Evolutionary conservation across 495 filamentous ascomycete genomes (phyloP), one percentile per base, ranked within the genome.

Genomic region (Tricharina praecox): DNA sequence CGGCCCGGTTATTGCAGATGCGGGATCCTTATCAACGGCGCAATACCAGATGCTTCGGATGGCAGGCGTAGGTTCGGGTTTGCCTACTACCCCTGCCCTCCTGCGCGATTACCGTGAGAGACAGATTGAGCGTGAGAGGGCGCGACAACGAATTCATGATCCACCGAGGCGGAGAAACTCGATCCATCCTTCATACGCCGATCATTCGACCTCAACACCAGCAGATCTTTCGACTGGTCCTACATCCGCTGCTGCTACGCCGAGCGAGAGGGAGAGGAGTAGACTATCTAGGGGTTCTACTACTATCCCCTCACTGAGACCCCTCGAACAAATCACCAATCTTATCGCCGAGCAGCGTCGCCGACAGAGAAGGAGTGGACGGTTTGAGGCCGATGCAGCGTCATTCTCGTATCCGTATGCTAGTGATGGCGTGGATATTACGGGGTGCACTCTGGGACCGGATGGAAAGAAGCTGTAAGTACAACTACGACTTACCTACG

Each of bases 261-360:
- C 30, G 36, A 51, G 36, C 49, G 53, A 51, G 21, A 18, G 54
- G 55, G 58, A 37, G 34, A 9, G 34, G 34, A 37, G 34, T 37
- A 8, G 34, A 26, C 55, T 24, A 16, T 59, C n/a, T 53, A 51
- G 13, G 46, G 53, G 26, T 60, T 67, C 47, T 52, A 56, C 24
- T 78, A 77, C 59, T 72, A 75, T 44, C 76, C 77, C 32, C 68
- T 18, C 34, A 15, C 18, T 37, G 40, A 24, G 40, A 23, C 40
- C 40, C 18, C 21, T 43, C 13, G 40, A 43, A 18, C 40, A 43
- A 20, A 32, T 48, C 18, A 28, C 32, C 10, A 23, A 15, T 24
- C 8, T 48, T 11, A 20, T 48, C 9, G 32, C 45, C 13, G 45
- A 48, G 8, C 45, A 48, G 23, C 45, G 45, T 32, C 45, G 45